Evolutionary conservation across 2,329 filamentous ascomycete species (phyloP), one percentile per base, ranked within the genome.

Genomic region (Xylaria digitata): DNA sequence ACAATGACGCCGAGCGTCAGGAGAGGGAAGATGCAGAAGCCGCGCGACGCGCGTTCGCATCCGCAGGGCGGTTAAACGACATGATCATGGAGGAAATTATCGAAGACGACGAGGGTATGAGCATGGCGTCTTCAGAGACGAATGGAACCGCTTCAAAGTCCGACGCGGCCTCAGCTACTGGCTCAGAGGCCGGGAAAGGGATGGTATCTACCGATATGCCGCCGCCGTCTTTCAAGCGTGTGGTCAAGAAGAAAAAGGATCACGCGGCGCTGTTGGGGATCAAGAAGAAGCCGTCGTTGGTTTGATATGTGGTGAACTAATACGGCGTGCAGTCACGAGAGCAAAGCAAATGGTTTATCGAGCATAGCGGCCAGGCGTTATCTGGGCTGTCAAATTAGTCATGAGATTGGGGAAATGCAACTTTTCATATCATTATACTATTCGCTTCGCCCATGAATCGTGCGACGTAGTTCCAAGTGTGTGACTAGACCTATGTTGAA

Each of bases 171-270:
- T 75, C 75, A n/a, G 69, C 70, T 11, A 75, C 77, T 26, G 67
- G 77, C 11, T 60, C 68, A 32, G 65, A 68, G 6, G 9, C 61
- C 1, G 19, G 54, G 6, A 65, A 42, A 2, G 45, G 52, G 19
- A 43, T 65, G 19, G 43, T 64, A 45, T 60, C 71, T 2, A 75
- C 73, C 8, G 76, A 80, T 62, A 83, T 84, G 70, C 82, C 88
- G 1, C 85, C 86, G 5, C 89, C 90, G 2, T 88, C 87, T 0
- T 96, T 95, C 75, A 91, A 92, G 78, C 85, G 92, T 67, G 87
- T 89, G 49, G 85, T 90, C 55, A 97, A 97, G 82, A 91, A 93
- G 81, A 98, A 97, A 82, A 97, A 96, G 80, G 89, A 96, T 66
- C 87, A 91, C 64, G 83, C 89, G 0, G 89, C 90, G 15, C 82